Conservation (phyloP, 148 eudicot genomes). For the Simmondsia chinensis region DNA sequence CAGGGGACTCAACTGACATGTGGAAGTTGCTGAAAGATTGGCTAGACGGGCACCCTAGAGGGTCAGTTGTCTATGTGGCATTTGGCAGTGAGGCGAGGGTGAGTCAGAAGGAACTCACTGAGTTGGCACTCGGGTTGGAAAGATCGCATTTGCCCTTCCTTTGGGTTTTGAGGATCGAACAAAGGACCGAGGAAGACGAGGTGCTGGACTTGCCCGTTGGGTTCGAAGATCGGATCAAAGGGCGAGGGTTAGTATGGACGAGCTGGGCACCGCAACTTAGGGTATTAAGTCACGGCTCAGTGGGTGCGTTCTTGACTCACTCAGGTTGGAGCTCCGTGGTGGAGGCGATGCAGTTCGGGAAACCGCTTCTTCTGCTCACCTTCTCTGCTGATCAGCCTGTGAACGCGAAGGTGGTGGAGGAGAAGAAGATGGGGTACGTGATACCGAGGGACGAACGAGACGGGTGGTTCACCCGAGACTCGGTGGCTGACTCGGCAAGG, state of each 20-base stretch:
- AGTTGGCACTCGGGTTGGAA: slow-evolving; percentile 38
- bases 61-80: slow-evolving; percentile 33
- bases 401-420: slow-evolving; percentile 23
- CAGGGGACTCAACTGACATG: slow-evolving; percentile 7
- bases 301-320: slow-evolving; percentile 40
- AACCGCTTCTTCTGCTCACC: slow-evolving; percentile 19
- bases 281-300: slow-evolving; percentile 36
- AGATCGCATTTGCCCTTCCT: slow-evolving; percentile 22
- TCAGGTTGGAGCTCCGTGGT: slow-evolving; percentile 31
- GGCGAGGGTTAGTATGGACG: slow-evolving; percentile 27
- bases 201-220: slow-evolving; percentile 36
- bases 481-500: slow-evolving; percentile 26
- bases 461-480: slow-evolving; percentile 24
- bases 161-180: slow-evolving; percentile 31
- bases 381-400: slow-evolving; percentile 16
- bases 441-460: slow-evolving; percentile 23
- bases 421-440: slow-evolving; percentile 15
- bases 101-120: slow-evolving; percentile 20
- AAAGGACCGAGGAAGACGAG: slow-evolving; percentile 5
- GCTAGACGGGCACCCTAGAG: slow-evolving; percentile 23
- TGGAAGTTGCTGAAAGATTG: slow-evolving; percentile 19
- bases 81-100: slow-evolving; percentile 30
- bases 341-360: slow-evolving; percentile 24
- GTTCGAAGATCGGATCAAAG: slow-evolving; percentile 30
- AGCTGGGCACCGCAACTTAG: slow-evolving; percentile 46